These are phyloP conservation scores for Rhododendron kiyosumense DNA, from an alignment of 148 eudicot genomes.

Conservation along the genomic window DNA sequence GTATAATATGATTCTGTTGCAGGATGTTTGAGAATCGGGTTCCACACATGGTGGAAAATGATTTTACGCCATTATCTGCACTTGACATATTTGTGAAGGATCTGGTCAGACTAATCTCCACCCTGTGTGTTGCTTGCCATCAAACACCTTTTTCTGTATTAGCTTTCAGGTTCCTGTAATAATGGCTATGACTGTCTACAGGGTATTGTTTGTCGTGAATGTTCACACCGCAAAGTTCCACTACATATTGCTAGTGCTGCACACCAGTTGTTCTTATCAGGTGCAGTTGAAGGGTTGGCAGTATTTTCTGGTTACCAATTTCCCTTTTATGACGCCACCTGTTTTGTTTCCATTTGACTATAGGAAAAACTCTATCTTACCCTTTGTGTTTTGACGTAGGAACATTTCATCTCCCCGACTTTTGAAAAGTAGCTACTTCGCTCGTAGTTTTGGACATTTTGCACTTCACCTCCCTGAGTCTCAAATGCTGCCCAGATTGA, in stretches of 20 bases:
- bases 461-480: neutral
- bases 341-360: neutral
- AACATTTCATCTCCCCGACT: neutral
- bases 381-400: neutral
- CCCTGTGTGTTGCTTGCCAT: neutral
- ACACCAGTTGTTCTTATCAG: conserved; percentile 89
- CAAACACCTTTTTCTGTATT: neutral
- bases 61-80: conserved; percentile 90
- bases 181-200: conserved; percentile 20
- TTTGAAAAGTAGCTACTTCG: neutral
- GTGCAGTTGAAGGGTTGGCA: conserved; percentile 25
- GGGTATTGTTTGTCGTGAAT: conserved; percentile 96
- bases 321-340: neutral
- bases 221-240: conserved; percentile 74
- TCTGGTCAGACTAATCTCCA: conserved; percentile 58
- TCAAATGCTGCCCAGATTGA: neutral
- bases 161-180: conserved; percentile 7
- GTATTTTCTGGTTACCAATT: neutral
- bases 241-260: conserved; percentile 84
- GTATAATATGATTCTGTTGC: conserved; percentile 19
- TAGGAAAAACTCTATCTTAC: neutral
- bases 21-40: conserved; percentile 99
- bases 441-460: neutral
- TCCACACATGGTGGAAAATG: conserved; percentile 95
- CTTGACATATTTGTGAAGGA: conserved; percentile 99